Percentiles rank a stretch among this genome's conserved stretches.
These are phyloP conservation scores for Bacterosira constricta DNA, from an alignment of 108 stramenopile genomes.

Conservation along the genomic window DNA sequence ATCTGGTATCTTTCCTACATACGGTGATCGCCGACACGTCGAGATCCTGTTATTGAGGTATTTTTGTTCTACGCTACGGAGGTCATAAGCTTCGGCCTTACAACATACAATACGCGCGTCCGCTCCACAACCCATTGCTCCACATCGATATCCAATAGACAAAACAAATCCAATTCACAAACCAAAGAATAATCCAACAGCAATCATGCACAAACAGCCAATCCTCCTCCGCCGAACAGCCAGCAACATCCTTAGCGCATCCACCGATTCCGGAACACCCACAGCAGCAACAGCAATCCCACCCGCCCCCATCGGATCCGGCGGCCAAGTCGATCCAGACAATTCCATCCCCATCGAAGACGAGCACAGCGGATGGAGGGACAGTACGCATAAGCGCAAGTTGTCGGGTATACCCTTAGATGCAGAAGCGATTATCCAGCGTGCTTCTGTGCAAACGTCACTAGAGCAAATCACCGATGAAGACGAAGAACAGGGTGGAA, in stretches of 20 bases:
- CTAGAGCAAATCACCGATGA: slow-evolving; percentile 9
- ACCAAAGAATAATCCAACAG: neutral
- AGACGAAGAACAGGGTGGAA: neutral
- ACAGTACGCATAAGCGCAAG: slow-evolving; percentile 32
- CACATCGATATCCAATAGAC: too few relatives aligned
- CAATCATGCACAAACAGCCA: neutral
- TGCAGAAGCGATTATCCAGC: slow-evolving; percentile 6
- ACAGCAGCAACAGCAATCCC: neutral
- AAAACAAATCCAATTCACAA: too few relatives aligned
- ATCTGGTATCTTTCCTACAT: too few relatives aligned
- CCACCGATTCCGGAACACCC: neutral
- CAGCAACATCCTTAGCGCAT: neutral
- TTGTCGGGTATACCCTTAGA: slow-evolving; percentile 14
- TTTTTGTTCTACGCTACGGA: too few relatives aligned
- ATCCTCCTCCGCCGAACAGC: slow-evolving; percentile 21
- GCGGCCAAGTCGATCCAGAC: neutral
- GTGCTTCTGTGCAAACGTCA: neutral
- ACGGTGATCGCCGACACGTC: too few relatives aligned
- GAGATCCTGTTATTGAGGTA: too few relatives aligned
- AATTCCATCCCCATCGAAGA: slow-evolving; percentile 29
- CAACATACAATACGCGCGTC: too few relatives aligned
- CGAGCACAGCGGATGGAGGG: slow-evolving; percentile 19
- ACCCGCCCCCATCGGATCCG: neutral
- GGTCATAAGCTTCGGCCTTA: too few relatives aligned
- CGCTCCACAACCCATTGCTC: too few relatives aligned